Percentiles rank a stretch among this genome's conserved stretches.
These are phyloP conservation scores for Auricularia cornea DNA, from an alignment of 768 basidiomycete genomes.

Conservation along the genomic window DNA sequence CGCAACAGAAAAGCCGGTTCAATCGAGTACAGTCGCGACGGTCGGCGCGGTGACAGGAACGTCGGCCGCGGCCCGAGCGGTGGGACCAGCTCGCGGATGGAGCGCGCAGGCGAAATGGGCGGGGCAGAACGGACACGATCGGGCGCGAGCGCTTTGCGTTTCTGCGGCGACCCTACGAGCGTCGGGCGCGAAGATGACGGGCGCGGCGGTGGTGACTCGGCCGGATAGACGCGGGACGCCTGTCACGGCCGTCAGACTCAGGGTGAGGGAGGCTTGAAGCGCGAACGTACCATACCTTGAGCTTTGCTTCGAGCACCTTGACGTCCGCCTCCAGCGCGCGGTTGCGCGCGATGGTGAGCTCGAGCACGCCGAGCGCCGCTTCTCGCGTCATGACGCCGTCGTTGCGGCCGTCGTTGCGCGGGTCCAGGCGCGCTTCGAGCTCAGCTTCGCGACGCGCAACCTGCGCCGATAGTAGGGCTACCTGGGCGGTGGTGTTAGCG, in stretches of 20 bases:
- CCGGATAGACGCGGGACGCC: background rate
- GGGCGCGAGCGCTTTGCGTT: no score
- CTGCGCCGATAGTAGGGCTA: conserved; percentile 41
- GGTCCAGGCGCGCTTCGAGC: conserved; percentile 31
- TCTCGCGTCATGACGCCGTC: conserved; percentile 14
- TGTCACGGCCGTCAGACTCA: background rate
- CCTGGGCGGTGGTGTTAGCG: conserved; percentile 32
- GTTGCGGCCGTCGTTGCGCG: background rate
- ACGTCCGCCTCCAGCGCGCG: conserved; percentile 38
- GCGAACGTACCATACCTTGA: background rate
- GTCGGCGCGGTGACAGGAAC: no score
- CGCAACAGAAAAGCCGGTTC: no score
- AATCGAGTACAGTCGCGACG: no score
- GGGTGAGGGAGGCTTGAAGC: background rate
- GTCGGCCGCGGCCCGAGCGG: no score
- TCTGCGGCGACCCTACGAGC: background rate
- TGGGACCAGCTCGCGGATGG: no score
- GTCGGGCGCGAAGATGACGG: background rate
- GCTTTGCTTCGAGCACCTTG: conserved; percentile 8
- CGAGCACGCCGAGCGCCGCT: conserved; percentile 33
- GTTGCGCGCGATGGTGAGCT: conserved; percentile 32
- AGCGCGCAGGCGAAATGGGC: no score
- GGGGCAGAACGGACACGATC: background rate
- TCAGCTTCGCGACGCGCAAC: conserved; percentile 51
- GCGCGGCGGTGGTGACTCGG: background rate